Evolutionary conservation across 2,329 filamentous ascomycete genomes (phyloP).

Genomic region (Monosporascus cannonballus): DNA sequence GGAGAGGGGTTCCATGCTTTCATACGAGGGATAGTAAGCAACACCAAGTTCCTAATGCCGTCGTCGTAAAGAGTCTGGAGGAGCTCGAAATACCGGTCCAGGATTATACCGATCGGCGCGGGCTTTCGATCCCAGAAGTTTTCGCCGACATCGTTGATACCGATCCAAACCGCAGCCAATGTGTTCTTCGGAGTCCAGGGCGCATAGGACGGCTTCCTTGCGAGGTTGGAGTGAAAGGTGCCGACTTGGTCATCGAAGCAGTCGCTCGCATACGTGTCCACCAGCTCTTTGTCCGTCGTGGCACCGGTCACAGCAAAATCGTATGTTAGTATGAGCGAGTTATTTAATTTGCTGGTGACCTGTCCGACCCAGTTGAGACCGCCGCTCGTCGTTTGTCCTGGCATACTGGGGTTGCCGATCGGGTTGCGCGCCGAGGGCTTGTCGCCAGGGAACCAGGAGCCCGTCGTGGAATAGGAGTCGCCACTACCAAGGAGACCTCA

Average conservation of each 20-base stretch:
- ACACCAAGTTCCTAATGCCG: conserved; percentile 12
- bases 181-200: conserved; percentile 11
- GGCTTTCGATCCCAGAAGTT: conserved; percentile 24
- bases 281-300: conserved; percentile 35
- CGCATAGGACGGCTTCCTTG: conserved; percentile 3
- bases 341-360: conserved; percentile 29
- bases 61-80: conserved; percentile 10
- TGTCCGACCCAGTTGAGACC: conserved; percentile 36
- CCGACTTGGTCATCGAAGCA: conserved; percentile 22
- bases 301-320: conserved; percentile 39
- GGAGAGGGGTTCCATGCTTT: not conserved
- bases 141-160: conserved; percentile 25
- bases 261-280: conserved; percentile 22
- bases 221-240: conserved; percentile 13
- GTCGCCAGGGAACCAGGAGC: conserved; percentile 38
- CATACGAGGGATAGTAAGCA: conserved; percentile 13
- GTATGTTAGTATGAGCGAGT: conserved; percentile 31
- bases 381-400: conserved; percentile 30
- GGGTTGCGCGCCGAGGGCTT: conserved; percentile 44
- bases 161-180: conserved; percentile 21
- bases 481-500: conserved; percentile 14
- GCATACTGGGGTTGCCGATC: conserved; percentile 47
- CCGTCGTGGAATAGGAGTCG: conserved; percentile 50
- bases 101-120: conserved; percentile 7
- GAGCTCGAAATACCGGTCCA: conserved; percentile 13